phyloP scores from a whole-genome alignment of 805 yeast genomes.

The Zygotorulaspora danielsina region DNA sequence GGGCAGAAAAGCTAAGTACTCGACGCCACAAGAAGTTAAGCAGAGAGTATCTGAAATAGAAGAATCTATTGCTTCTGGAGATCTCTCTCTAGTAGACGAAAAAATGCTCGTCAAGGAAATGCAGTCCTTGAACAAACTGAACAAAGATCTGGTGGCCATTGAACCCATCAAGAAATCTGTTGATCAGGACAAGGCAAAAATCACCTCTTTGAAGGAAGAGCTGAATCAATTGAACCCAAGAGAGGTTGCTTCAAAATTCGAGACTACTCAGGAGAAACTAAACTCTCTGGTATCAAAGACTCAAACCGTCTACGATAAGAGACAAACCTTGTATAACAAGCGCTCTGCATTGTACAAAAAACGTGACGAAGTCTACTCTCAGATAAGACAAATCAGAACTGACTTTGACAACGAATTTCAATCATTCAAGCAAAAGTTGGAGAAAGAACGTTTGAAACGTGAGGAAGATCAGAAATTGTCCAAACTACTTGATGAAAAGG shows the following conservation, averaged over 20 bases:
- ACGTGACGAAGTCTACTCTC: constrained; percentile 63
- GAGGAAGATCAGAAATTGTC: constrained; percentile 50
- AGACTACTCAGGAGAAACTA: constrained; percentile 62
- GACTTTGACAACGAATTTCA: constrained; percentile 74
- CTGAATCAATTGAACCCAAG: constrained; percentile 51
- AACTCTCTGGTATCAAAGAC: constrained; percentile 58
- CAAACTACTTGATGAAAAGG: constrained; percentile 46
- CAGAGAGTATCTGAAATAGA: constrained; percentile 63
- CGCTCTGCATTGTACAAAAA: constrained; percentile 63
- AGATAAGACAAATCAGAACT: constrained; percentile 62
- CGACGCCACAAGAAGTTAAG: constrained; percentile 64
- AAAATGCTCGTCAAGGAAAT: constrained; percentile 80
- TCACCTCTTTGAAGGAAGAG: constrained; percentile 67
- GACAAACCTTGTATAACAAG: constrained; percentile 57
- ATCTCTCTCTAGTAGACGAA: constrained; percentile 85
- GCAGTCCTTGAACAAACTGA: constrained; percentile 72
- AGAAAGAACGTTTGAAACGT: constrained; percentile 69
- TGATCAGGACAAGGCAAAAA: constrained; percentile 72
- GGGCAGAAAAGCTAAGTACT: constrained; percentile 49
- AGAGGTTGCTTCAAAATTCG: constrained; percentile 67
- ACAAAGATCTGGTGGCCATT: constrained; percentile 69
- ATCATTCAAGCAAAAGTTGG: constrained; percentile 62
- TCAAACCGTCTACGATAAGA: constrained; percentile 61
- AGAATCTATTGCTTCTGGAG: constrained; percentile 69
- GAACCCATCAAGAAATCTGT: constrained; percentile 73